Percentiles rank a stretch among this genome's conserved stretches.
phyloP scores from a whole-genome alignment of 768 basidiomycete genomes.

The Leccinum pellstonianum region DNA sequence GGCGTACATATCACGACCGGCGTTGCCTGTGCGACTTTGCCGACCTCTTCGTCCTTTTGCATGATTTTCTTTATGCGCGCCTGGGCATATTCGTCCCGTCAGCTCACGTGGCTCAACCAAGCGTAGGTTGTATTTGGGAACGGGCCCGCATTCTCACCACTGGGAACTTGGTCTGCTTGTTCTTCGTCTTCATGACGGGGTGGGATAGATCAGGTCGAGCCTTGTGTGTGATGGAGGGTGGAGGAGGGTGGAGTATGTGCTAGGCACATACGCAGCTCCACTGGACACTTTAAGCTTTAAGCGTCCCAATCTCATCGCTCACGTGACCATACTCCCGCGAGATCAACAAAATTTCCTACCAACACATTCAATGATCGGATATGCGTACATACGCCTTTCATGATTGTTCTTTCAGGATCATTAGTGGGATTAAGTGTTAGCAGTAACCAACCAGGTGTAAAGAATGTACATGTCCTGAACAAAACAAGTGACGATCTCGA shows the following conservation, averaged over 20 bases:
- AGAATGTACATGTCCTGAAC: neutral
- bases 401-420: neutral
- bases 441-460: neutral
- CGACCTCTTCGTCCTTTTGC: constrained; percentile 99
- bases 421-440: too few species aligned
- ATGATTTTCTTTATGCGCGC: constrained; percentile 99
- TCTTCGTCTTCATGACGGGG: constrained; percentile 76
- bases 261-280: constrained; percentile 11
- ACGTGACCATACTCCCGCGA: constrained; percentile 19
- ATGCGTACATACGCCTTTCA: neutral
- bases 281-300: neutral
- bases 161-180: constrained; percentile 89
- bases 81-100: constrained; percentile 39
- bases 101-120: constrained; percentile 2
- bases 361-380: too few species aligned
- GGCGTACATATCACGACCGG: constrained; percentile 93
- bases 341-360: too few species aligned
- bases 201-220: neutral
- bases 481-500: neutral
- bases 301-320: constrained; percentile 23
- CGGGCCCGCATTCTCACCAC: constrained; percentile 54
- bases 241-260: constrained; percentile 3
- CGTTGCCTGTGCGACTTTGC: constrained; percentile 95
- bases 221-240: neutral
- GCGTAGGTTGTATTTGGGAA: neutral